A percentile compares a stretch with the other conserved stretches of the same genome.
phyloP scores from a whole-genome alignment of 257 asterid genomes.

The Forsythia suspensa region DNA sequence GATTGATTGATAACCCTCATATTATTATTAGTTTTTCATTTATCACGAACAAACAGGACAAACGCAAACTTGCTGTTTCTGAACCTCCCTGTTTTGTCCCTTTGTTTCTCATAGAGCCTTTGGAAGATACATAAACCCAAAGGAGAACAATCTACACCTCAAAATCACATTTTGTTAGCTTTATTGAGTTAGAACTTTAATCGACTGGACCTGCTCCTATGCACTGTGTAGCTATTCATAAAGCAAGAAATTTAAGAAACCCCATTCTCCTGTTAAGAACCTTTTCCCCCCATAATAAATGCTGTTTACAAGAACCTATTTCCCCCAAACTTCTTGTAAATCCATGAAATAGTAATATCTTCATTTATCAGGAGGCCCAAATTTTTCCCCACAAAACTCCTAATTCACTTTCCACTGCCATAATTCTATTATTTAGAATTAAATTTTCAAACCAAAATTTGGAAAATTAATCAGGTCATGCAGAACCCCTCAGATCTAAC shows the following conservation, averaged over 20 bases:
- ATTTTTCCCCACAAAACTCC: neutral
- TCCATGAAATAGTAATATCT: neutral
- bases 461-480: neutral
- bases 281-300: too few species aligned
- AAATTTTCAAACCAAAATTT: neutral
- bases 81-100: neutral
- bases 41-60: neutral
- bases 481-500: slow-evolving; percentile 10
- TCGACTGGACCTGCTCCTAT: neutral
- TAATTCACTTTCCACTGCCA: neutral
- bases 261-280: neutral
- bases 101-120: neutral
- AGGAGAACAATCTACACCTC: neutral
- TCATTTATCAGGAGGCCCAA: neutral
- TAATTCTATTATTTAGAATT: neutral
- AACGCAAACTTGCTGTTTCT: neutral
- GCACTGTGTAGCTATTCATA: neutral
- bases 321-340: neutral
- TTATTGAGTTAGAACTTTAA: neutral
- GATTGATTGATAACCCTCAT: neutral
- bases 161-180: neutral
- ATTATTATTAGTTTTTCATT: neutral
- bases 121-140: neutral
- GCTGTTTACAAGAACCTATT: neutral
- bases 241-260: neutral